Evolutionary conservation across 805 yeast genomes (phyloP), one percentile per base, ranked within the genome.

Genomic region (Candida chauliodis): DNA sequence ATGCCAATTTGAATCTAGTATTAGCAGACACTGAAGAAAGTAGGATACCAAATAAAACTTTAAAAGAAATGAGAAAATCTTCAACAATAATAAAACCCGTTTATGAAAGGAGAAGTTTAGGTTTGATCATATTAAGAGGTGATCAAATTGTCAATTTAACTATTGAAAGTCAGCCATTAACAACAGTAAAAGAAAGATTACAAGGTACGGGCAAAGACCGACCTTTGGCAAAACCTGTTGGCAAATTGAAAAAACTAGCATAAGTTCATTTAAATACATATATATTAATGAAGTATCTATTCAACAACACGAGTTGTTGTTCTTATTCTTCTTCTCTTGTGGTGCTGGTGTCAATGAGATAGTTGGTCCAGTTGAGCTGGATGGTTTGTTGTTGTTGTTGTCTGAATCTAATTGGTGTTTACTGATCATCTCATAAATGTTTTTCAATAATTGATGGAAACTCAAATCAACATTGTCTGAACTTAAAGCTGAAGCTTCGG

Each of bases 381-480:
- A 78, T 41, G 91, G 89, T 55, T 76, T 79, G 47, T 73, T 66
- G 36, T 75, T 78, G 34, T 74, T 69, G 51, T 86, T 95, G 46
- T 85, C 84, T 58, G 87, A 76, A 57, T 91, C 95, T 45, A 88
- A 81, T 67, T 88, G 95, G 64, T 89, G 95, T 61, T 90, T 84
- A 45, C 91, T 77, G 53, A 91, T 85, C 95, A 88, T 84, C 58
- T 91, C 95, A 64, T 89, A 90, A 53, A 93, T 93, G 53, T 91
- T 87, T 47, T 90, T 87, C 55, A 93, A 78, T 49, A 93, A 77
- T 61, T 90, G 95, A 60, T 89, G 87, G 76, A 93, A 93, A 7
- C 97, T 90, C 49, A 80, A 73, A 59, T 93, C 98, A 42, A 93
- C 99, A 61, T 93, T 93, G 56, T 91, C 95, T 31, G 95, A 83